Percentiles rank a stretch among this genome's conserved stretches.
These are phyloP conservation scores for Entomortierella lignicola DNA, from an alignment of 192 early-diverging fungal genomes.

Conservation along the genomic window DNA sequence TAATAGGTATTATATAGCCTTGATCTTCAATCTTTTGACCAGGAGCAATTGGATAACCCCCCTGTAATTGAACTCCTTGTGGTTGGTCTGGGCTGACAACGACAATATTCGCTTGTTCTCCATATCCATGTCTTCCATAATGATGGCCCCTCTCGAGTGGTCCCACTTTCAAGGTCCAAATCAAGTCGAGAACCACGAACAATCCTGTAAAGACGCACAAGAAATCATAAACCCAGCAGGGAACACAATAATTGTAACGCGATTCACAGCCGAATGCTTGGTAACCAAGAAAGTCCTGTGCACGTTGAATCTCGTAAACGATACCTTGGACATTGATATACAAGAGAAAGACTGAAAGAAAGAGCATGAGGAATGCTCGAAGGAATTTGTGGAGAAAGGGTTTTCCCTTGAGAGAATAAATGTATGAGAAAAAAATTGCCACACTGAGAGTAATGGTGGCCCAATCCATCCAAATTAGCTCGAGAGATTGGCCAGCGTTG, in stretches of 20 bases:
- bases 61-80: too few species aligned
- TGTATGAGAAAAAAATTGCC: background rate
- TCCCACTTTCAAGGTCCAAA: background rate
- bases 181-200: background rate
- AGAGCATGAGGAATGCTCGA: background rate
- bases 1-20: too few species aligned
- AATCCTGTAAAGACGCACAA: background rate
- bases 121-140: background rate
- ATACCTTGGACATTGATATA: background rate
- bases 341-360: background rate
- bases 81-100: conserved; percentile 15
- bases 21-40: too few species aligned
- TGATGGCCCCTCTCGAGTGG: background rate
- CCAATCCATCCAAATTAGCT: background rate
- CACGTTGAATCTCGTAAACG: background rate
- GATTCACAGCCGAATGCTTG: background rate
- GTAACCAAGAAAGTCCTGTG: background rate
- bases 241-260: background rate
- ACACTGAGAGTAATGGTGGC: background rate
- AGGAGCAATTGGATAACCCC: too few species aligned
- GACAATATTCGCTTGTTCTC: background rate
- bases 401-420: background rate
- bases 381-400: background rate
- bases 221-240: background rate
- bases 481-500: background rate